Percentiles rank a stretch among this genome's conserved stretches.
Evolutionary conservation across 768 basidiomycete genomes (phyloP).

Genomic region (Boletus rufocinnamomeus): DNA sequence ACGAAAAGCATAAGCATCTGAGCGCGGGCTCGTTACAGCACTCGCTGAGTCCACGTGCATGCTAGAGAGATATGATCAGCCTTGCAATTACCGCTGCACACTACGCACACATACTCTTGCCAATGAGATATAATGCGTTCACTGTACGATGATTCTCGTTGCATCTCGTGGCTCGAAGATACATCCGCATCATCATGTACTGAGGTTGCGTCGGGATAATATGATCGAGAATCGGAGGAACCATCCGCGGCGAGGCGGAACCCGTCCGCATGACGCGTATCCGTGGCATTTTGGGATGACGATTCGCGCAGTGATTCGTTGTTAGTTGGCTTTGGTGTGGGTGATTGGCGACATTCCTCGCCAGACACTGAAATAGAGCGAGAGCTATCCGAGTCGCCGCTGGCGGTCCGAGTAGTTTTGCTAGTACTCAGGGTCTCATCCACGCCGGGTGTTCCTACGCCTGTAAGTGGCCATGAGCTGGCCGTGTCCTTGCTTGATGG

Average conservation of each 20-base stretch:
- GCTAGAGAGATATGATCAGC: constrained; percentile 1
- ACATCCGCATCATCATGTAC: background rate
- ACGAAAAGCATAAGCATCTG: background rate
- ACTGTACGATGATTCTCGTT: background rate
- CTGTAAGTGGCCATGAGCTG: background rate
- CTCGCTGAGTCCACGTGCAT: background rate
- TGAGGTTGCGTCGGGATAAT: background rate
- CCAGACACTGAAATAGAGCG: background rate
- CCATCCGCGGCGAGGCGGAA: background rate
- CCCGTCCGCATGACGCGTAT: background rate
- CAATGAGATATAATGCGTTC: no score
- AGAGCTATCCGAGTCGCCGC: background rate
- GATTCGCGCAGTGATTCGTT: background rate
- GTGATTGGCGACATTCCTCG: background rate
- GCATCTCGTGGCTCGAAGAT: background rate
- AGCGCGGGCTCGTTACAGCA: background rate
- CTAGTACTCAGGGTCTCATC: background rate
- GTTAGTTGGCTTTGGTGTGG: background rate
- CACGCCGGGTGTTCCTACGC: background rate
- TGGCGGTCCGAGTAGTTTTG: background rate
- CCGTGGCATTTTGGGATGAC: background rate
- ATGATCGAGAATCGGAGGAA: background rate
- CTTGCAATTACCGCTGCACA: no score
- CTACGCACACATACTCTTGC: background rate
- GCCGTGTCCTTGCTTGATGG: background rate